phyloP scores from a whole-genome alignment of 257 asterid species.

The Vinca minor region DNA sequence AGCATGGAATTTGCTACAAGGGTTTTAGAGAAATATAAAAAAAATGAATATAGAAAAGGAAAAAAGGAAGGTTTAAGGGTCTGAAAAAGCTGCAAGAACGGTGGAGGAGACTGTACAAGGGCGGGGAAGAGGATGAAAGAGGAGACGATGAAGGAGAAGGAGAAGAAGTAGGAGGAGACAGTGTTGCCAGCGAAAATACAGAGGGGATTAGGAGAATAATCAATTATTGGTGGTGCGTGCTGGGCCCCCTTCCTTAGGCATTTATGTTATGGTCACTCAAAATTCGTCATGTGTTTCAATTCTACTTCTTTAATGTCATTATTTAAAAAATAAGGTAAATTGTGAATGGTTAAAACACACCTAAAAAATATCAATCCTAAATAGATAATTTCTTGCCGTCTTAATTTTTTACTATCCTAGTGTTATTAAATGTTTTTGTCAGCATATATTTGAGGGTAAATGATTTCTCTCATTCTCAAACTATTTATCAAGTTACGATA shows the following conservation, averaged over 20 bases:
- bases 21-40: constrained; percentile 1
- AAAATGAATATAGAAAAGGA: background rate
- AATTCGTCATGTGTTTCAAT: too few species aligned
- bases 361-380: too few species aligned
- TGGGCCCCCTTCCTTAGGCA: constrained; percentile 21
- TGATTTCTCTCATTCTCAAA: too few species aligned
- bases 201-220: constrained; percentile 39
- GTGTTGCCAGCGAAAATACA: constrained; percentile 46
- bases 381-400: too few species aligned
- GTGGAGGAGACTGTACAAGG: constrained; percentile 9
- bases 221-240: constrained; percentile 48
- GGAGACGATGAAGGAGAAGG: constrained; percentile 15
- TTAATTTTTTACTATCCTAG: too few species aligned
- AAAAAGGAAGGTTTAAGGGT: constrained; percentile 12
- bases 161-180: constrained; percentile 16
- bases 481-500: too few species aligned
- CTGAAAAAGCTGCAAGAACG: constrained; percentile 3
- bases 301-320: too few species aligned
- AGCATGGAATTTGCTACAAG: constrained; percentile 14
- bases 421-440: too few species aligned
- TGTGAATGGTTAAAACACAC: too few species aligned
- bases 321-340: too few species aligned
- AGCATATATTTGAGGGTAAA: too few species aligned
- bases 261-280: too few species aligned
- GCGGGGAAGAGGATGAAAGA: background rate